Evolutionary conservation across 345 rosid species (phyloP), one percentile per base, ranked within the genome.

Genomic region (Capsella bursapastoris): DNA sequence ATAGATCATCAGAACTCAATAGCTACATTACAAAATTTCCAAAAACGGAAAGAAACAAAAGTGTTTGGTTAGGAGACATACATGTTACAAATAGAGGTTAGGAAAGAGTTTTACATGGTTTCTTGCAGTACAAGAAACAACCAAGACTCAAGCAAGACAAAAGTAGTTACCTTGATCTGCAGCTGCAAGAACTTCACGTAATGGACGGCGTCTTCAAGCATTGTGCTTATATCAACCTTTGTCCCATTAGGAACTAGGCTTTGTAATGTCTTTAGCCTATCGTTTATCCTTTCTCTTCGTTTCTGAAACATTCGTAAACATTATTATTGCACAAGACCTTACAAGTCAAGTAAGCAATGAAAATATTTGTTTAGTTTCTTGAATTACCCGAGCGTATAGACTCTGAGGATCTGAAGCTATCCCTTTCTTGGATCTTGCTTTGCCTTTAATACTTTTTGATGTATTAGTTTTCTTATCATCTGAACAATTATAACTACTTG

Each of bases 341-440:
- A 64, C 11, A n/a, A 64, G 31, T 31, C 6, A 64, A 15, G 22
- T 5, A 13, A 65, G 13, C 8, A 34, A 34, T 34, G 4, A 15
- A 47, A 47, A 2, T 0, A 6, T 18, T 49, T 12, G 32, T 31
- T 64, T 11, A 3, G 32, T 49, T 49, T 49, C 13, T 10, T 64
- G 29, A 47, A 32, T 50, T 89, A 93, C 97, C 89, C 96, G 79
- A 60, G 97, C 97, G 40, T 93, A 93, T 45, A 87, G 89, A 83
- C 98, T 93, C 51, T 91, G 98, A 64, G 98, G 97, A 78, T 93
- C 98, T 0, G 94, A 86, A 31, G 98, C 94, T 12, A 89, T 80
- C 28, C 96, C 89, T 72, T 87, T 82, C 25, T 79, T 61, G 57
- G 92, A 79, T 80, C 91, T 87, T 41, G 82, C 55, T 78, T 85